A percentile compares a stretch with the other conserved stretches of the same genome.
Evolutionary conservation across 78 protist species (phyloP).

Genomic region (Dictyostelium purpureum): DNA sequence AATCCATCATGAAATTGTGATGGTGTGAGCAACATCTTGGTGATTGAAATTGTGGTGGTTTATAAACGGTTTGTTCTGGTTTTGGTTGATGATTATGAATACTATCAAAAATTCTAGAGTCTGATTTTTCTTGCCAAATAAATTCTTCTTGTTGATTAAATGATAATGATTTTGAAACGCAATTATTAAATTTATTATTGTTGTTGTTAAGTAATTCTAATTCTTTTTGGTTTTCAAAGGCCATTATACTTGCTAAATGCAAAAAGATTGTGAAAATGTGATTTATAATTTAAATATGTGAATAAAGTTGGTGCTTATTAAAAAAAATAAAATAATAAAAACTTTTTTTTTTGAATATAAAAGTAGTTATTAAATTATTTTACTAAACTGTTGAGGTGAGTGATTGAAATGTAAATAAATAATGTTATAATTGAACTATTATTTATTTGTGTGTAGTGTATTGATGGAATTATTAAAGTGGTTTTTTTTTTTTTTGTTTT

Average conservation of each 20-base stretch:
- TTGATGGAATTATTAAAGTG: too few species aligned
- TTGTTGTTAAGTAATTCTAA: not conserved
- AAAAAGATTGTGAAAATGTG: not conserved
- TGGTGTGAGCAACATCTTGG: conserved; percentile 22
- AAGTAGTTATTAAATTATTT: too few species aligned
- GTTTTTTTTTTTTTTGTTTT: too few species aligned
- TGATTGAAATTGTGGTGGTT: not conserved
- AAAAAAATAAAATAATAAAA: not conserved
- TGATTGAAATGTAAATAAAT: not conserved
- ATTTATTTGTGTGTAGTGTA: too few species aligned
- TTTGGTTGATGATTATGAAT: not conserved
- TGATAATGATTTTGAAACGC: too few species aligned
- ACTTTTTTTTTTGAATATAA: not conserved
- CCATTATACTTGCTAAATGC: conserved; percentile 20
- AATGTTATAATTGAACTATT: too few species aligned
- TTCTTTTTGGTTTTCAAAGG: conserved; percentile 36
- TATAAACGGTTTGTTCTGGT: too few species aligned
- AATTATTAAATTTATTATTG: too few species aligned
- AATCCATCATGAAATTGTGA: not conserved
- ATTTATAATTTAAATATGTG: not conserved
- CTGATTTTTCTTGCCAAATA: conserved; percentile 50
- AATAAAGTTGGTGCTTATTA: not conserved
- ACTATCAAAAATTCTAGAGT: not conserved
- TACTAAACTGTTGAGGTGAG: too few species aligned
- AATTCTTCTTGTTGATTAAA: not conserved